These are phyloP conservation scores for Venturia oleaginea DNA, from an alignment of 2,329 filamentous ascomycete species.

Conservation along the genomic window DNA sequence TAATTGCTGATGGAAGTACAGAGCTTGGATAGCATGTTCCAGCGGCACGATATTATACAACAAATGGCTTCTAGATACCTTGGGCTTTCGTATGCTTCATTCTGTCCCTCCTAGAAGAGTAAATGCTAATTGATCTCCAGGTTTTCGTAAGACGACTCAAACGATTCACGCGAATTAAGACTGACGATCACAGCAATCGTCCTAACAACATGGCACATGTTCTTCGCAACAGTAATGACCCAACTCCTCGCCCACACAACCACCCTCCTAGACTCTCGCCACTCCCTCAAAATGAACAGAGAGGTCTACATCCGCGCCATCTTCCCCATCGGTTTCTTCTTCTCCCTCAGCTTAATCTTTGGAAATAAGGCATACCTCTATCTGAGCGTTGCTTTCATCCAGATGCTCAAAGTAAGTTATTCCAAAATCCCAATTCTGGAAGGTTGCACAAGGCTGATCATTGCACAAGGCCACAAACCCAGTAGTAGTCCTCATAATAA, in stretches of 20 bases:
- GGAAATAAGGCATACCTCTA: slow-evolving; percentile 94
- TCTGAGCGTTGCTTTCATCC: slow-evolving; percentile 91
- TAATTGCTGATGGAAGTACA: not conserved
- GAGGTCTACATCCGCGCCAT: slow-evolving; percentile 88
- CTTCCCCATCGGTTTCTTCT: slow-evolving; percentile 89
- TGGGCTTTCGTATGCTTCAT: slow-evolving; percentile 5
- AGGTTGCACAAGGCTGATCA: not conserved
- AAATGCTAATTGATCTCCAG: slow-evolving; percentile 3
- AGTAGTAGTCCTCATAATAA: slow-evolving; percentile 18
- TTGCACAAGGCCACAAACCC: slow-evolving; percentile 16
- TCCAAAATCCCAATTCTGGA: not conserved
- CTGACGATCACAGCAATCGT: slow-evolving; percentile 11
- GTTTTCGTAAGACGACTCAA: slow-evolving; percentile 8
- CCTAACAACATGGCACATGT: slow-evolving; percentile 81
- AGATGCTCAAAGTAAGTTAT: slow-evolving; percentile 82
- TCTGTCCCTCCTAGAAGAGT: no score
- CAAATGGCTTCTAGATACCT: slow-evolving; percentile 14
- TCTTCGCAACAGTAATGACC: slow-evolving; percentile 89
- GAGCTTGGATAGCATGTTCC: slow-evolving; percentile 13
- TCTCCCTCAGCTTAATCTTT: slow-evolving; percentile 92
- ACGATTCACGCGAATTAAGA: not conserved
- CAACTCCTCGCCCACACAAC: slow-evolving; percentile 89
- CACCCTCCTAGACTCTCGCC: slow-evolving; percentile 80
- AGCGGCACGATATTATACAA: slow-evolving; percentile 13
- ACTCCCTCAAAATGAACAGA: slow-evolving; percentile 95